These are phyloP conservation scores for Periglandula ipomoeae DNA, from an alignment of 2,329 filamentous ascomycete species.

Conservation along the genomic window DNA sequence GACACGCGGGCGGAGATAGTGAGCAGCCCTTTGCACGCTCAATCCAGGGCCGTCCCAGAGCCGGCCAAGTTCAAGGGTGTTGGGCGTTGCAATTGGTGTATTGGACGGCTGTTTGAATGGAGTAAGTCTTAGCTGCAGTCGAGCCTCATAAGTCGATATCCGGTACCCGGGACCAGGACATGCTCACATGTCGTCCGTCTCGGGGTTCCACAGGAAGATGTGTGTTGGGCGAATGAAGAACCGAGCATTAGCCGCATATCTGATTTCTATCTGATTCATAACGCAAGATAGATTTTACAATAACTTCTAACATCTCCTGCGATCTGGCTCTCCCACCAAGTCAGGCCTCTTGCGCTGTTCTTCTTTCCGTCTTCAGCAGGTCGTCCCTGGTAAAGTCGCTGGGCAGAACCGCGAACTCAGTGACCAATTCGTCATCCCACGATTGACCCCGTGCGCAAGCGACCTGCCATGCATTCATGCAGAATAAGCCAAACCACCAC, in stretches of 20 bases:
- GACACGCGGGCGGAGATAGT: too few relatives aligned
- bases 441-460: constrained; percentile 21
- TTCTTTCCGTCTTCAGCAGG: neutral
- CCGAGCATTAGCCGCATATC: constrained; percentile 7
- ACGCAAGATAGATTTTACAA: neutral
- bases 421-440: constrained; percentile 20
- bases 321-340: too few relatives aligned
- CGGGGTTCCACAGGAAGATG: too few relatives aligned
- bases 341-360: too few relatives aligned
- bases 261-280: neutral
- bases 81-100: too few relatives aligned
- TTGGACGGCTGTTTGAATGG: too few relatives aligned
- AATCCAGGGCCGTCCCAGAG: neutral
- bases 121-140: neutral
- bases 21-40: neutral
- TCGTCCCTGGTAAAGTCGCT: neutral
- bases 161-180: neutral
- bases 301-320: too few relatives aligned
- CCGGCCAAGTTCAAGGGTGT: too few relatives aligned
- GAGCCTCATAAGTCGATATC: neutral
- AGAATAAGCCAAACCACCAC: too few relatives aligned
- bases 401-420: neutral
- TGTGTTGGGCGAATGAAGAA: neutral
- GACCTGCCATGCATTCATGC: constrained; percentile 1
- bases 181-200: too few relatives aligned